These are phyloP conservation scores for Talaromyces stipitatus DNA, from an alignment of 495 filamentous ascomycete genomes.

Conservation along the genomic window DNA sequence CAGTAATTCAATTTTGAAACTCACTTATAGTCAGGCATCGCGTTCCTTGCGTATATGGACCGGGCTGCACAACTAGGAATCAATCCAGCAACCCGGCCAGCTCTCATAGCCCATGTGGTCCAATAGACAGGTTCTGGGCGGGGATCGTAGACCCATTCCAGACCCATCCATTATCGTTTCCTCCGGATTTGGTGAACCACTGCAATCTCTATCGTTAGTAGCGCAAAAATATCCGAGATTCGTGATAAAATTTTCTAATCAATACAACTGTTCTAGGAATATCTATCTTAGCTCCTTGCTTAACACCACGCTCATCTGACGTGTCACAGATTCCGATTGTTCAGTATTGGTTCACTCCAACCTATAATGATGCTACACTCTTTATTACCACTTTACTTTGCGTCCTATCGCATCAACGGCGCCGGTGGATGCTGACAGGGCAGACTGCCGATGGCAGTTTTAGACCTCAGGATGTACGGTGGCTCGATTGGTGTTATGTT, in stretches of 20 bases:
- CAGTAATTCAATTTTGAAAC: not conserved
- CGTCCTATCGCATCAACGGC: conserved; percentile 32
- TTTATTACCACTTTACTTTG: conserved; percentile 33
- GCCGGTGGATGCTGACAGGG: conserved; percentile 25
- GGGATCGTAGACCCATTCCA: conserved; percentile 4
- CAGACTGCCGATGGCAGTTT: conserved; percentile 10
- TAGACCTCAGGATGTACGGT: conserved; percentile 17
- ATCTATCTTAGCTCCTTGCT: conserved; percentile 2
- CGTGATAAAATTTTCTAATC: not conserved
- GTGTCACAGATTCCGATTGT: not conserved
- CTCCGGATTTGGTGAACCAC: conserved; percentile 1
- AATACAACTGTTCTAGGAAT: not conserved
- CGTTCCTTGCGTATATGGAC: not conserved
- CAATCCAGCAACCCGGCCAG: not conserved
- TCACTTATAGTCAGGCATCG: not conserved
- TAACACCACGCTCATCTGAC: not conserved
- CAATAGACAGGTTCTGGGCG: not conserved
- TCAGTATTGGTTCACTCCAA: conserved; percentile 25
- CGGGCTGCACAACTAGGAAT: not conserved
- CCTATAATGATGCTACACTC: conserved; percentile 26
- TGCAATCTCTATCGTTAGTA: conserved; percentile 5
- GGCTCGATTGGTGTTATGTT: conserved; percentile 25
- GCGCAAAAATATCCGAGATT: not conserved
- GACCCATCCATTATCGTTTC: not conserved
- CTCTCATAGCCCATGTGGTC: not conserved